Conservation (phyloP, 106 monocot species). For the Hemerocallis citrina region DNA sequence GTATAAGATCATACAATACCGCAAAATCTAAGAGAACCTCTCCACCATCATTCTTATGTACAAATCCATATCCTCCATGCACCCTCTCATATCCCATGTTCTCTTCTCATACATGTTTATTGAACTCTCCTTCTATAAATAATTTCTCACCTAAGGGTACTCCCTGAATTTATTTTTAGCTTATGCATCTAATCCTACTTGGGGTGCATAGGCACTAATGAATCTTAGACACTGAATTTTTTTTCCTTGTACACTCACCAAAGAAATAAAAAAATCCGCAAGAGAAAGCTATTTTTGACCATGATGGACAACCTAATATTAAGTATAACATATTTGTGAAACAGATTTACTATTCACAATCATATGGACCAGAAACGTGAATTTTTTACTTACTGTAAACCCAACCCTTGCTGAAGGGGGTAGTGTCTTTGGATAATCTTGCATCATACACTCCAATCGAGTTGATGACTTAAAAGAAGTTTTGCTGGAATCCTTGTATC, state of each 20-base stretch:
- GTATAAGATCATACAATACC: too few relatives aligned
- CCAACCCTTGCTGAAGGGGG: slow-evolving; percentile 84
- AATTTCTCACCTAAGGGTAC: too few relatives aligned
- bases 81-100: too few relatives aligned
- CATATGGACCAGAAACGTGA: neutral
- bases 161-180: too few relatives aligned
- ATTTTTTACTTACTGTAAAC: slow-evolving; percentile 61
- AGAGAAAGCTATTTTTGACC: neutral
- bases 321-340: neutral
- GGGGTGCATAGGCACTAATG: too few relatives aligned
- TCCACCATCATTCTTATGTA: too few relatives aligned
- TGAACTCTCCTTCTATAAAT: too few relatives aligned
- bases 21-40: too few relatives aligned
- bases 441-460: slow-evolving; percentile 98
- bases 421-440: slow-evolving; percentile 96
- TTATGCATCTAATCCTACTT: too few relatives aligned
- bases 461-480: slow-evolving; percentile 92
- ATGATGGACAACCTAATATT: neutral
- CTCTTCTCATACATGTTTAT: too few relatives aligned
- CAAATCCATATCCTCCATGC: too few relatives aligned
- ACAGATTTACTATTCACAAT: neutral
- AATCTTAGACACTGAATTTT: too few relatives aligned
- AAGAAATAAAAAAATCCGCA: neutral
- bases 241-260: neutral
- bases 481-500: slow-evolving; percentile 86